phyloP scores from a whole-genome alignment of 495 filamentous ascomycete species.

The Penicillium parvum region DNA sequence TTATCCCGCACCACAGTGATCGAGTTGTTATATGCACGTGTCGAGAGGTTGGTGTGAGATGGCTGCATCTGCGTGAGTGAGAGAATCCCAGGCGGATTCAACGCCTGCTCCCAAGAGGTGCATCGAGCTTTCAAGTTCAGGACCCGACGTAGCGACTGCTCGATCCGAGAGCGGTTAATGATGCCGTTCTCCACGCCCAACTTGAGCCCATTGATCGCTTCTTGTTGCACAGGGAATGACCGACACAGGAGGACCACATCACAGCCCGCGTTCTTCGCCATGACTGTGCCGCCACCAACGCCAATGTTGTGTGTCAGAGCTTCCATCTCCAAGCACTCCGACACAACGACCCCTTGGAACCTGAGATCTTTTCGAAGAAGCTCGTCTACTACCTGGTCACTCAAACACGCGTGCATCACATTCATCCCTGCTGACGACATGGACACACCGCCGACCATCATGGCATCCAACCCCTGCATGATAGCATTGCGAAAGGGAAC shows the following conservation, averaged over 20 bases:
- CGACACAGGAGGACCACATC: conserved; percentile 82
- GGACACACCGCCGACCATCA: conserved; percentile 89
- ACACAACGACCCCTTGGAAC: conserved; percentile 87
- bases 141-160: conserved; percentile 68
- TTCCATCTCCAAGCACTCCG: conserved; percentile 94
- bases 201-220: conserved; percentile 80
- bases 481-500: conserved; percentile 87
- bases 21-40: conserved; percentile 76
- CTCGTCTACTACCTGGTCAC: conserved; percentile 84
- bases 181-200: conserved; percentile 81
- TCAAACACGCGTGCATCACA: conserved; percentile 87
- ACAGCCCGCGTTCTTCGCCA: conserved; percentile 90
- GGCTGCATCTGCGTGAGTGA: conserved; percentile 73
- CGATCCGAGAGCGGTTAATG: conserved; percentile 68
- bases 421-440: conserved; percentile 83
- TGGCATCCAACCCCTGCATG: conserved; percentile 74
- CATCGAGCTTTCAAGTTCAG: conserved; percentile 70
- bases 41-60: conserved; percentile 71
- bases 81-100: conserved; percentile 70
- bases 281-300: conserved; percentile 86
- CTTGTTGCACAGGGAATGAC: conserved; percentile 78
- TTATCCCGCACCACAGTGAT: conserved; percentile 85
- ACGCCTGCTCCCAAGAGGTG: conserved; percentile 77
- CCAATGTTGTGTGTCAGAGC: conserved; percentile 86
- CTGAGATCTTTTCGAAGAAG: conserved; percentile 75